These are phyloP conservation scores for Microbotryomycetes sp. DNA, from an alignment of 1,284 basidiomycete species.

Conservation along the genomic window DNA sequence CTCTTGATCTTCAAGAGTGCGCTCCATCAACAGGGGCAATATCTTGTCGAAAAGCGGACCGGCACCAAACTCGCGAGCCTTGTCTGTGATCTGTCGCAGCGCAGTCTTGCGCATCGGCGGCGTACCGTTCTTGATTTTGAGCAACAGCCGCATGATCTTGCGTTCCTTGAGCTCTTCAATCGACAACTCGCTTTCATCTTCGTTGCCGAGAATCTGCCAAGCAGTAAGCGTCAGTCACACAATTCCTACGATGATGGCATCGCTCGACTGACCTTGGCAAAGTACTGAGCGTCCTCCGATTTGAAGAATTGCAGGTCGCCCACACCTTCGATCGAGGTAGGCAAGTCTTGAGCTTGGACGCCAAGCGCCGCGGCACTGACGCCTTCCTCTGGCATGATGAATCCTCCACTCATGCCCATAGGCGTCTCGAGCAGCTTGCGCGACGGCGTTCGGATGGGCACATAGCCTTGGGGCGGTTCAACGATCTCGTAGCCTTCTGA, in stretches of 20 bases:
- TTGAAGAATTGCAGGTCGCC: conserved; percentile 98
- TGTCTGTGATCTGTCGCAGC: conserved; percentile 97
- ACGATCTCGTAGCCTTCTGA: conserved; percentile 83
- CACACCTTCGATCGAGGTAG: conserved; percentile 98
- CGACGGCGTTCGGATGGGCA: conserved; percentile 64
- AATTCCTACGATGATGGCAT: background rate
- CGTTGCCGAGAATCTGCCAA: conserved; percentile 56
- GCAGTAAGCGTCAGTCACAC: background rate
- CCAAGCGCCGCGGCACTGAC: conserved; percentile 78
- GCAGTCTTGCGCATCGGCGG: conserved; percentile 97
- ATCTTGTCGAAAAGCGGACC: conserved; percentile 99
- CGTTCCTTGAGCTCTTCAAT: conserved; percentile 99
- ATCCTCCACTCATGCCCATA: conserved; percentile 53
- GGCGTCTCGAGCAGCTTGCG: conserved; percentile 62
- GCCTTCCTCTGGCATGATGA: conserved; percentile 85
- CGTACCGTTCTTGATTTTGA: conserved; percentile 99
- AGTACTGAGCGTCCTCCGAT: conserved; percentile 94
- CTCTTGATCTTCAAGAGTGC: conserved; percentile 97
- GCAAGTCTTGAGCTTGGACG: conserved; percentile 63
- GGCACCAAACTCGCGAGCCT: conserved; percentile 95
- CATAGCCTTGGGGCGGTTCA: conserved; percentile 88
- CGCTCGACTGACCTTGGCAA: conserved; percentile 69
- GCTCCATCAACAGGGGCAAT: conserved; percentile 95
- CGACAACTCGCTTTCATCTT: conserved; percentile 70
- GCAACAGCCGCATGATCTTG: conserved; percentile 98